These are phyloP conservation scores for Biscogniauxia sp. DNA, from an alignment of 2,329 filamentous ascomycete species.

Conservation along the genomic window DNA sequence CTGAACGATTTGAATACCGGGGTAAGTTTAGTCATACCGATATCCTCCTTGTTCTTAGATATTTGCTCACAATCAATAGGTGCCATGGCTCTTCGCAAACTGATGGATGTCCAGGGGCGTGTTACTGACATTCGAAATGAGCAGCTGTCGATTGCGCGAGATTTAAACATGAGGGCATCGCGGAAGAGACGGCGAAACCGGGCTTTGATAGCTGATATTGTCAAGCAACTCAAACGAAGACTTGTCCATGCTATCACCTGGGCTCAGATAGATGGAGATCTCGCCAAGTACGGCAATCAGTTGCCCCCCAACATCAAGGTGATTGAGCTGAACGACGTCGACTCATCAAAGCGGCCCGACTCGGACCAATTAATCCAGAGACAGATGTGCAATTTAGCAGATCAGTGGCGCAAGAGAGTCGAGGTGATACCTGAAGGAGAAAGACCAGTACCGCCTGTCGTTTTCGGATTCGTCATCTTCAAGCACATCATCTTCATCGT, in stretches of 20 bases:
- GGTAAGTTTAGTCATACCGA: constrained; percentile 21
- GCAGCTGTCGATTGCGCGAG: constrained; percentile 10
- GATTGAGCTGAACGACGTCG: constrained; percentile 18
- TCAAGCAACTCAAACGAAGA: constrained; percentile 17
- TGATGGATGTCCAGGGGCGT: constrained; percentile 26
- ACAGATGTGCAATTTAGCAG: constrained; percentile 20
- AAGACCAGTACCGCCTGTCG: constrained; percentile 21
- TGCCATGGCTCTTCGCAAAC: constrained; percentile 23
- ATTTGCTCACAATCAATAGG: constrained; percentile 19
- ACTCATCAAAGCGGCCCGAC: constrained; percentile 10
- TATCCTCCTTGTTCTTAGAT: not conserved
- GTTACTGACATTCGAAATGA: constrained; percentile 25
- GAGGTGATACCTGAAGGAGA: constrained; percentile 4
- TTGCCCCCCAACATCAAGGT: constrained; percentile 25
- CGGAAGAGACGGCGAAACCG: constrained; percentile 5
- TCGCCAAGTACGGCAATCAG: constrained; percentile 15
- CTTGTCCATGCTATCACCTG: constrained; percentile 25
- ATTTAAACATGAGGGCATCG: not conserved
- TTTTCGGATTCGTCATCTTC: constrained; percentile 32
- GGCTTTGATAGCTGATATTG: constrained; percentile 17
- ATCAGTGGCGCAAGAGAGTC: constrained; percentile 19
- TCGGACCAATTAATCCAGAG: constrained; percentile 19
- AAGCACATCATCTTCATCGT: constrained; percentile 32
- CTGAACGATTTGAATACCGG: constrained; percentile 26
- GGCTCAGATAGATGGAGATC: constrained; percentile 26